A percentile compares a stretch with the other conserved stretches of the same genome.
phyloP scores from a whole-genome alignment of 2,329 filamentous ascomycete species.

The Curvularia verruculosa region DNA sequence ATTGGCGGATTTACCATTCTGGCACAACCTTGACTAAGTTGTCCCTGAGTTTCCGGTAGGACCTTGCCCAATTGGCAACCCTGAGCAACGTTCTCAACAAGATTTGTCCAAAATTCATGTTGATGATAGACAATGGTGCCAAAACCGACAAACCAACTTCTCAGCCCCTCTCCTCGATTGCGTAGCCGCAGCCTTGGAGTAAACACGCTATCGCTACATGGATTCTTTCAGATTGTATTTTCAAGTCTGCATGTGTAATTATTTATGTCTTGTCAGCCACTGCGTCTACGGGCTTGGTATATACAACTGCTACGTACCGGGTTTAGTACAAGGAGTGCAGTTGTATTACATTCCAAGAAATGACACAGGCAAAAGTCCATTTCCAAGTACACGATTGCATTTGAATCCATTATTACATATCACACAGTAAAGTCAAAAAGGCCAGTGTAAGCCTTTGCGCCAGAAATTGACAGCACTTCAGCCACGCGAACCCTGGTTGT shows the following conservation, averaged over 20 bases:
- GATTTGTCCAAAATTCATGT: neutral
- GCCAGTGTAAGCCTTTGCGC: conserved; percentile 15
- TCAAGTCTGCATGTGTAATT: too few relatives aligned
- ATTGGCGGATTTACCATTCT: neutral
- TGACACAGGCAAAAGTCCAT: conserved; percentile 26
- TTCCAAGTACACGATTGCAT: conserved; percentile 8
- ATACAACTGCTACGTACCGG: conserved; percentile 21
- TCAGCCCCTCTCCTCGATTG: neutral
- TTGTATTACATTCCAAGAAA: conserved; percentile 32
- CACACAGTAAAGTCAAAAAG: conserved; percentile 27
- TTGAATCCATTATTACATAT: conserved; percentile 32
- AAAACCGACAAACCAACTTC: neutral
- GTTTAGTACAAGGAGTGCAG: conserved; percentile 28
- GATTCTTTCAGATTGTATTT: neutral
- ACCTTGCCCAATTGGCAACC: neutral
- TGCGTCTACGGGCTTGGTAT: too few relatives aligned
- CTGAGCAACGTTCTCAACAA: neutral
- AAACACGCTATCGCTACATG: neutral
- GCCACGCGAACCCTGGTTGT: conserved; percentile 6
- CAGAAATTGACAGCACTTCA: conserved; percentile 9
- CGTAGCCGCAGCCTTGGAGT: neutral
- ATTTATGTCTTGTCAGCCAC: too few relatives aligned
- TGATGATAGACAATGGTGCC: neutral
- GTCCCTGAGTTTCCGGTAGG: too few relatives aligned
- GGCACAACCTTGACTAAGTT: too few relatives aligned